Evolutionary conservation across 1,284 basidiomycete genomes (phyloP).

Genomic region (Psilocybe mexicana): DNA sequence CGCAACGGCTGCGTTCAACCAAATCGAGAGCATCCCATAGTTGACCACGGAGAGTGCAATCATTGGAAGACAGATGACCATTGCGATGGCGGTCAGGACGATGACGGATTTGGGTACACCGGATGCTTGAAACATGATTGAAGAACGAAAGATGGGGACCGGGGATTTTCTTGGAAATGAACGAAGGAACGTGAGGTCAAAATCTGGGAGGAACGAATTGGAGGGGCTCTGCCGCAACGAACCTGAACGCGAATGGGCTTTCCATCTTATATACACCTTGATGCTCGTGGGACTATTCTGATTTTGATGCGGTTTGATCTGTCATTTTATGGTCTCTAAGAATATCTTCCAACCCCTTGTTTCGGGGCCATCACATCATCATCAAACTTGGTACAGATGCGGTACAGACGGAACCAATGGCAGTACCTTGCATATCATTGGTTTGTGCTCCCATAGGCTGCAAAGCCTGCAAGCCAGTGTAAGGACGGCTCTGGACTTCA

Average conservation of each 20-base stretch:
- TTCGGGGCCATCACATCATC: not conserved
- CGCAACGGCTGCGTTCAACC: conserved; percentile 23
- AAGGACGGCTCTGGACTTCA: too few relatives aligned
- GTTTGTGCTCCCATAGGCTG: too few relatives aligned
- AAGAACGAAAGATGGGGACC: conserved; percentile 1
- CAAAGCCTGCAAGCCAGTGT: too few relatives aligned
- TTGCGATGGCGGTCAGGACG: conserved; percentile 14
- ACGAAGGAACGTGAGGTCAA: not conserved
- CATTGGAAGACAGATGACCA: conserved; percentile 21
- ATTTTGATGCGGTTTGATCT: conserved; percentile 1
- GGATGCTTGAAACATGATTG: conserved; percentile 2
- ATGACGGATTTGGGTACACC: conserved; percentile 16
- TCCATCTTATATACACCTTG: not conserved
- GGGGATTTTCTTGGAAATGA: not conserved
- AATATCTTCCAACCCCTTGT: not conserved
- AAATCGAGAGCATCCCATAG: conserved; percentile 27
- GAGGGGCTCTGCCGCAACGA: conserved; percentile 2
- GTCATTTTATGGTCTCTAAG: not conserved
- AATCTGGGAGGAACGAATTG: not conserved
- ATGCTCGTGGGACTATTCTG: not conserved
- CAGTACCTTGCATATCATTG: too few relatives aligned
- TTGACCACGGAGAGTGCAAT: conserved; percentile 27
- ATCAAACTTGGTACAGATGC: not conserved
- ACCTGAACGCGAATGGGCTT: not conserved
- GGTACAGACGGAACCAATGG: not conserved